These are phyloP conservation scores for Ceratobasidium sp. DNA, from an alignment of 1,284 basidiomycete genomes.

Conservation along the genomic window DNA sequence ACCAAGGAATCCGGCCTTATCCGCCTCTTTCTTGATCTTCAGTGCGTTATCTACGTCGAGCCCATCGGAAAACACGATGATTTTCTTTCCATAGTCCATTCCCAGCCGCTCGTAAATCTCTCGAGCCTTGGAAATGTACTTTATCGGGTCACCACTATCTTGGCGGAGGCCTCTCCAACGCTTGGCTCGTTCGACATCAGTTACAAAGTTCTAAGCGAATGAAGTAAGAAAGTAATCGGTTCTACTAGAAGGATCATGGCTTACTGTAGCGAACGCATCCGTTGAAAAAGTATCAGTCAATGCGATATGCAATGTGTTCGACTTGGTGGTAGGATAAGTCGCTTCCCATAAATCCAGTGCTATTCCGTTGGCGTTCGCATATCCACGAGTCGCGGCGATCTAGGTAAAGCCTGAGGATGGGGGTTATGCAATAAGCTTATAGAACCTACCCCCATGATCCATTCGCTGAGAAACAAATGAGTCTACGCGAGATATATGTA, in stretches of 20 bases:
- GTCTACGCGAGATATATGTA: slow-evolving; percentile 22
- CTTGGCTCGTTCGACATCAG: slow-evolving; percentile 70
- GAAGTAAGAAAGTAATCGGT: not conserved
- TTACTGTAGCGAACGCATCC: slow-evolving; percentile 81
- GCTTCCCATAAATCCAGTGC: slow-evolving; percentile 89
- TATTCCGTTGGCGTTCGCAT: slow-evolving; percentile 77
- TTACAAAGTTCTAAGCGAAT: slow-evolving; percentile 60
- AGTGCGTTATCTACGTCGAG: slow-evolving; percentile 80
- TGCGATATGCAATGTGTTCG: slow-evolving; percentile 74
- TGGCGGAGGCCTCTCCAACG: slow-evolving; percentile 90
- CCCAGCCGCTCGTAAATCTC: slow-evolving; percentile 76
- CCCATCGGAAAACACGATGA: slow-evolving; percentile 86
- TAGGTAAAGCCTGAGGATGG: slow-evolving; percentile 53
- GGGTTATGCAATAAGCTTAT: not conserved
- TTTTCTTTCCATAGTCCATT: slow-evolving; percentile 74
- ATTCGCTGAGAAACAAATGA: slow-evolving; percentile 70
- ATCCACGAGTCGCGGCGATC: slow-evolving; percentile 86
- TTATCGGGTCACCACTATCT: slow-evolving; percentile 89
- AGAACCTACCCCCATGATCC: slow-evolving; percentile 90
- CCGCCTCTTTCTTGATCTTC: slow-evolving; percentile 76
- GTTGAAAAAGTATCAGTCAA: slow-evolving; percentile 95
- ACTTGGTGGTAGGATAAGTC: slow-evolving; percentile 69
- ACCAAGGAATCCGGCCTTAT: slow-evolving; percentile 80
- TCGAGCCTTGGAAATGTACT: slow-evolving; percentile 80
- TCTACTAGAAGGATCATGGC: slow-evolving; percentile 34